Evolutionary conservation across 2,329 filamentous ascomycete species (phyloP).

Genomic region (Curvularia hawaiiensis): DNA sequence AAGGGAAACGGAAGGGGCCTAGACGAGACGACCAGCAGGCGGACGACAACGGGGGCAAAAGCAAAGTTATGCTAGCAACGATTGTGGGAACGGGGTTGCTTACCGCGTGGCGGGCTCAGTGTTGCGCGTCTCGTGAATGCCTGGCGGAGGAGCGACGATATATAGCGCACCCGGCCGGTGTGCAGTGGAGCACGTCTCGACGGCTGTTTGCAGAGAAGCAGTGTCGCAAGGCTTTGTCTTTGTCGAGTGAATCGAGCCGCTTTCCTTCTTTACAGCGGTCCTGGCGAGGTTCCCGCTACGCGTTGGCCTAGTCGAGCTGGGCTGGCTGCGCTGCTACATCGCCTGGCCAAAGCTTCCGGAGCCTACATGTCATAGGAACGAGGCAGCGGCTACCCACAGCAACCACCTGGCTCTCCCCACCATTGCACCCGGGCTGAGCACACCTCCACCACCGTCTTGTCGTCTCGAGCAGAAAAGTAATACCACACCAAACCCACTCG

Average conservation of each 20-base stretch:
- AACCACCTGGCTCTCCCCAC: constrained; percentile 17
- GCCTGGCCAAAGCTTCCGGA: constrained; percentile 31
- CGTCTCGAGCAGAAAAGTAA: background rate
- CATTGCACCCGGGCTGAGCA: constrained; percentile 15
- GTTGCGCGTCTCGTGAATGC: constrained; percentile 43
- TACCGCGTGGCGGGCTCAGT: constrained; percentile 25
- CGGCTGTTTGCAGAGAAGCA: constrained; percentile 9
- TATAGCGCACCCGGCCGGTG: constrained; percentile 22
- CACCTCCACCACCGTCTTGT: constrained; percentile 11
- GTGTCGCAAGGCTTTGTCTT: background rate
- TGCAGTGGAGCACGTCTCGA: constrained; percentile 15
- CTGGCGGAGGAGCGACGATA: constrained; percentile 27
- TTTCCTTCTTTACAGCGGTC: background rate
- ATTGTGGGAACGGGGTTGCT: constrained; percentile 16
- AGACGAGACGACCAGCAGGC: constrained; percentile 1
- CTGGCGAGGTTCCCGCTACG: constrained; percentile 2
- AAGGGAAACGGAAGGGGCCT: constrained; percentile 18
- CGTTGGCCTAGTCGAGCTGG: constrained; percentile 16
- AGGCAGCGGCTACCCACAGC: constrained; percentile 41
- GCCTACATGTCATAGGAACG: constrained; percentile 25
- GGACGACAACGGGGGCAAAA: constrained; percentile 9
- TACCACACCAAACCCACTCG: constrained; percentile 6
- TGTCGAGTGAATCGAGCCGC: background rate
- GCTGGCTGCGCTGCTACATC: constrained; percentile 14
- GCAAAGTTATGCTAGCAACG: constrained; percentile 3